Evolutionary conservation across 176 grass and related monocot species (phyloP), one percentile per base, ranked within the genome.

Genomic region (Tillandsia leiboldiana): DNA sequence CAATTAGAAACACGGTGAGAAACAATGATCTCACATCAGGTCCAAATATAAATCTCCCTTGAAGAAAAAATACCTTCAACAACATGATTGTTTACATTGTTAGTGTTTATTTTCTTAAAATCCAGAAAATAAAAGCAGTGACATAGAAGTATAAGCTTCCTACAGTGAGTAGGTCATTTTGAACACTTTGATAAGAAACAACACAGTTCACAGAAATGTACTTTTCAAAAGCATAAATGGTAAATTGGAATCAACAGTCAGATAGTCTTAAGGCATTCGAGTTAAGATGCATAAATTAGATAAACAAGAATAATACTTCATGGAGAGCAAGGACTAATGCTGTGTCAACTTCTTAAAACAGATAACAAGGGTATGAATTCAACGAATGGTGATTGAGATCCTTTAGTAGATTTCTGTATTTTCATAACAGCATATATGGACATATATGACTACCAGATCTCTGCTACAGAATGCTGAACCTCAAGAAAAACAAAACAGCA

Each of bases 21-120:
- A 97, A 97, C 71, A 97, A 73, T 0, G 93, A 97, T 72, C 89
- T 82, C 79, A 85, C 93, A 85, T 97, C 93, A 48, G 93, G 93
- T 61, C 93, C 93, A 87, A 97, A 97, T 73, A 97, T 92, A 78
- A 97, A 90, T 71, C 93, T 73, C 65, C 93, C 93, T 92, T 83
- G 81, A 75, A 97, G 83, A 56, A 97, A 76, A 76, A 97, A 97
- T 54, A 90, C 83, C 93, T 97, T 83, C 71, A 83, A 83, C 33
- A 61, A 61, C 22, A 61, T 61, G 56, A 23, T 20, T 18, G 22
- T 18, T n/a, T 61, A 61, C 22, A 17, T 61, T 61, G 22, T 18
- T 61, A 61, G 22, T 14, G 56, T 23, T 20, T 18, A 1, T 22
- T 20, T 42, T 42, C 33, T 42, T 42, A 42, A 42, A 42, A 61